Base-by-base conservation (phyloP, 495 filamentous ascomycete genomes). In the Talaromyces liani region DNA sequence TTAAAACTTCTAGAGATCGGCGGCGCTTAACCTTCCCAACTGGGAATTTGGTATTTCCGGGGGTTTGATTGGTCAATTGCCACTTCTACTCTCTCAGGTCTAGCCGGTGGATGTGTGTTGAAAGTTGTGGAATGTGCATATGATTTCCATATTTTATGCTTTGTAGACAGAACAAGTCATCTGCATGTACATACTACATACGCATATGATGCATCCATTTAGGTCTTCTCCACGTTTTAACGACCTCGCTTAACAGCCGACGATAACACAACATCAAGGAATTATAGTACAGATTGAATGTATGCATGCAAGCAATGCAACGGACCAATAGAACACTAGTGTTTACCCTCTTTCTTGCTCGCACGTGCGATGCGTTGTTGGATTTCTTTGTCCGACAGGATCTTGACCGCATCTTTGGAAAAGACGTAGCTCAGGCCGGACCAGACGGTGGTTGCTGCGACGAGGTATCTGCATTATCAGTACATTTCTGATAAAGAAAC, bases 351-450 rank as follows among this genome's bases (percentile, higher is more conserved):
- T 7, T 56, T 56, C 22, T 56, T 56, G 53, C 53, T 56, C 9
- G 53, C 53, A 27, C 53, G 53, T 27, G 53, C 9, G 12, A 56
- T 56, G 22, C 53, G 53, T 29, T 56, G 53, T 22, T 56, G 53
- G 22, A 56, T 56, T 29, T 56, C 53, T 56, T 29, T 29, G 53
- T 25, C 53, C 20, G 53, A 56, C 10, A 95, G 70, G 55, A 93
- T 93, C 71, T 87, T 91, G 51, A 93, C 89, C 0, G 89, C 90
- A 67, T 92, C 85, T 68, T 89, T 91, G 62, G 87, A 87, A 69
- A 87, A 91, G 34, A 93, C 76, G 68, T 95, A 95, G 71, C 89
- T 91, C 4, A 90, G 78, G 18, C 91, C 91, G 33, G 90, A 93
- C 91, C 90, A 92, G 14, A 93, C 71, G 1, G 91, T 95, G 10